phyloP scores from a whole-genome alignment of 192 early-diverging fungal genomes.

The Cetraspora pellucida region DNA sequence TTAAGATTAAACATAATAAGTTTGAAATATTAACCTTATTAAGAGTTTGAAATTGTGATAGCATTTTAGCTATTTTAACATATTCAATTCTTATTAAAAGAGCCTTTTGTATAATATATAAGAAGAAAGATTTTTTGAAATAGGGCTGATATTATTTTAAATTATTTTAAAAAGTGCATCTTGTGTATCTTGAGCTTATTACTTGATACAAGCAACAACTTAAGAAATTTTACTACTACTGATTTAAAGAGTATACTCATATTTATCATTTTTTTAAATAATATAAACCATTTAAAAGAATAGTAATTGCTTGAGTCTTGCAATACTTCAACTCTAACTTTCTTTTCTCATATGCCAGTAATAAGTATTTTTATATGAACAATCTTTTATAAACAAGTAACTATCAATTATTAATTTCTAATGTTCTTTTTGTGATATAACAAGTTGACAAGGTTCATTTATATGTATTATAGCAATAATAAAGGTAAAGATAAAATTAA shows the following conservation, averaged over 20 bases:
- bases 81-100: not conserved
- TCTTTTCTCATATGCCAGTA: slow-evolving; percentile 19
- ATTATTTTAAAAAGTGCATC: not conserved
- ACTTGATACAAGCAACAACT: not conserved
- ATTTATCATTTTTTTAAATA: not conserved
- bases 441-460: too few relatives aligned
- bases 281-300: not conserved
- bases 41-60: slow-evolving; percentile 4
- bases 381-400: too few relatives aligned
- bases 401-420: too few relatives aligned
- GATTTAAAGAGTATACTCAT: not conserved
- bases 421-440: too few relatives aligned
- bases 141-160: not conserved
- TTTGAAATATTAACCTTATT: not conserved
- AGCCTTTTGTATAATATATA: slow-evolving; percentile 2
- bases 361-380: not conserved
- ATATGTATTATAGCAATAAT: too few relatives aligned
- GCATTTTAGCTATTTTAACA: not conserved
- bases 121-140: not conserved
- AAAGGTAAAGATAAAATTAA: too few relatives aligned
- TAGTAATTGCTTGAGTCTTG: not conserved
- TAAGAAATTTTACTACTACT: not conserved
- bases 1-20: not conserved
- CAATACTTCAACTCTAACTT: not conserved
- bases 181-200: not conserved